A percentile compares a stretch with the other conserved stretches of the same genome.
phyloP scores from a whole-genome alignment of 805 yeast genomes.

The Metschnikowia peoriensis region DNA sequence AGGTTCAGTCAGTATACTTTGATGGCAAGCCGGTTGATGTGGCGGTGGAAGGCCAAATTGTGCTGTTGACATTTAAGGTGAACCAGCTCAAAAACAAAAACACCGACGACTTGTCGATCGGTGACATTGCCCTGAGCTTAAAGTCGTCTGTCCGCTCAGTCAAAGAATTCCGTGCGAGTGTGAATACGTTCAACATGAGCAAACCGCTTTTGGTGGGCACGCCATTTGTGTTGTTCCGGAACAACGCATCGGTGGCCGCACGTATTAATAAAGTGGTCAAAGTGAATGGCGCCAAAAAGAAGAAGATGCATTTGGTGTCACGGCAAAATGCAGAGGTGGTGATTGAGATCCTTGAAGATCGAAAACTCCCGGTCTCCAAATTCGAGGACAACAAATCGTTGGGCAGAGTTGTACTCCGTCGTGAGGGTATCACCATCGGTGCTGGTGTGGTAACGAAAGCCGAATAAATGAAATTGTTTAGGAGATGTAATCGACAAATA shows the following conservation, averaged over 20 bases:
- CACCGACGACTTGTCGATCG: slow-evolving; percentile 58
- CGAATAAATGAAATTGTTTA: slow-evolving; percentile 1
- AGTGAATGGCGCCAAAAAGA: slow-evolving; percentile 37
- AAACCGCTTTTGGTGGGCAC: slow-evolving; percentile 81
- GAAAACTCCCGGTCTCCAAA: slow-evolving; percentile 51
- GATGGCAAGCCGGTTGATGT: slow-evolving; percentile 47
- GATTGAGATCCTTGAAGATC: slow-evolving; percentile 47
- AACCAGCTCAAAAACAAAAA: slow-evolving; percentile 49
- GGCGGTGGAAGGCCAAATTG: slow-evolving; percentile 58
- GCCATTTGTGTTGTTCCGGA: slow-evolving; percentile 73
- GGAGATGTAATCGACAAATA: slow-evolving; percentile 49
- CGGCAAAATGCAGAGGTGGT: slow-evolving; percentile 59
- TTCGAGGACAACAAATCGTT: slow-evolving; percentile 49
- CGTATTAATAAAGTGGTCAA: slow-evolving; percentile 48
- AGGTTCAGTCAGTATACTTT: slow-evolving; percentile 40
- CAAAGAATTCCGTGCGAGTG: slow-evolving; percentile 26
- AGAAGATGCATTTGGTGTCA: slow-evolving; percentile 55
- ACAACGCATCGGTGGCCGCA: slow-evolving; percentile 71
- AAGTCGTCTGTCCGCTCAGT: slow-evolving; percentile 27
- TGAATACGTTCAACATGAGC: slow-evolving; percentile 42
- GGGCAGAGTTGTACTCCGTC: slow-evolving; percentile 68
- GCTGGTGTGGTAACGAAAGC: slow-evolving; percentile 49
- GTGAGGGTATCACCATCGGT: slow-evolving; percentile 69
- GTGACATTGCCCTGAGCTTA: slow-evolving; percentile 46
- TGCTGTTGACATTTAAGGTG: slow-evolving; percentile 46